Base-by-base conservation (phyloP, 2,329 filamentous ascomycete species). In the Alternaria dauci region DNA sequence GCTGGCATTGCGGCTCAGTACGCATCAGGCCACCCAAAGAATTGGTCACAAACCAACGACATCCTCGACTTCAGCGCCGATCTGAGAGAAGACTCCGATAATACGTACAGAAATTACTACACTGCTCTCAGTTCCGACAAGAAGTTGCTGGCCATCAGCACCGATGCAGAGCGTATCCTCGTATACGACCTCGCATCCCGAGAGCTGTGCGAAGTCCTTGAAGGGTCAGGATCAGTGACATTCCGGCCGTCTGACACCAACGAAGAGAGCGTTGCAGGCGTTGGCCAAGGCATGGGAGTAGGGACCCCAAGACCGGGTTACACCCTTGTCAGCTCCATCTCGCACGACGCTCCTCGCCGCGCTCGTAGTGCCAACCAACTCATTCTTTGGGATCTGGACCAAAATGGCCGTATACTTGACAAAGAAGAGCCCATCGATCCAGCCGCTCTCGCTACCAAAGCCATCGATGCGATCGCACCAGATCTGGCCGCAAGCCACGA, bases 301-400 rank as follows among this genome's bases (percentile, higher is more conserved):
- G 18, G 28, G 4, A 28, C 42, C 14, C 55, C 20, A 18, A 62
- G 46, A 14, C 68, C 68, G 20, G 62, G 58, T 6, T 74, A 76
- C n/a, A 67, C 59, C 25, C 55, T 75, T 7, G 18, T 70, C 12
- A 68, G 70, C 55, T 66, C 60, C 26, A 46, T 65, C 11, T 41
- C 59, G 4, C 51, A 64, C 14, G 50, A 48, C 34, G 48, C 48
- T 4, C 32, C 34, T 14, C 55, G 54, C 1, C 11, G 20, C 23
- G 28, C 6, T 9, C 20, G 16, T 8, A n/a, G 50, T 32, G 16
- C 54, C 5, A 57, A 59, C 32, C 54, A 55, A 30, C 62, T 76
- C 5, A 66, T 71, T 1, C 54, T 76, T 30, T 76, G 73, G 71
- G 71, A 75, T 8, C 58, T 76, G 1, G 71, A 75, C 30, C 59